Evolutionary conservation across 306 rosid genomes (phyloP).

Genomic region (Castanea sativa): DNA sequence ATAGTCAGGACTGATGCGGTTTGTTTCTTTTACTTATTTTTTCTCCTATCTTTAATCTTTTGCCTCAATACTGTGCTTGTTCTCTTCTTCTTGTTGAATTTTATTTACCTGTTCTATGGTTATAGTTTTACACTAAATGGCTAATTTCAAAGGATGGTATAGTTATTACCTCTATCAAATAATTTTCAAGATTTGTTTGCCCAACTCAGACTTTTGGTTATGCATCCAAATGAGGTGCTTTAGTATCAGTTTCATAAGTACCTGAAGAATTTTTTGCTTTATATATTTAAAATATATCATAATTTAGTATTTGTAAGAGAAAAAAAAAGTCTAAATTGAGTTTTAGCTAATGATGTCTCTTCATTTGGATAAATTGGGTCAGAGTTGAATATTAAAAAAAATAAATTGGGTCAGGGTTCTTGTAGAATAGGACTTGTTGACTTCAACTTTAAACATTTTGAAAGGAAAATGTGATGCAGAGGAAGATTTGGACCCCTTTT

Average conservation of each 20-base stretch:
- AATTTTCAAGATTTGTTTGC: neutral
- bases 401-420: neutral
- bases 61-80: neutral
- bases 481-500: neutral
- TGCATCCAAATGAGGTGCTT: neutral
- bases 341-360: neutral
- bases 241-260: neutral
- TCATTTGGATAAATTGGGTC: neutral
- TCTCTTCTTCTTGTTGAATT: constrained; percentile 4
- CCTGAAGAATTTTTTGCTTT: neutral
- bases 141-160: neutral
- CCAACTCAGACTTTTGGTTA: neutral
- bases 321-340: neutral
- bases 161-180: neutral
- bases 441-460: neutral
- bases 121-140: neutral
- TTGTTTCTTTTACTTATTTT: constrained; percentile 21
- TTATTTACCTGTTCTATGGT: constrained; percentile 5
- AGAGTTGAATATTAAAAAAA: too few species aligned
- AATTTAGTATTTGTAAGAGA: neutral
- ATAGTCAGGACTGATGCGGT: constrained; percentile 82
- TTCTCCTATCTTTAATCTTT: neutral
- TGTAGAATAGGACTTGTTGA: neutral
- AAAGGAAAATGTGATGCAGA: neutral
- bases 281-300: neutral